phyloP scores from a whole-genome alignment of 108 stramenopile species.

The Bacterosira constricta region DNA sequence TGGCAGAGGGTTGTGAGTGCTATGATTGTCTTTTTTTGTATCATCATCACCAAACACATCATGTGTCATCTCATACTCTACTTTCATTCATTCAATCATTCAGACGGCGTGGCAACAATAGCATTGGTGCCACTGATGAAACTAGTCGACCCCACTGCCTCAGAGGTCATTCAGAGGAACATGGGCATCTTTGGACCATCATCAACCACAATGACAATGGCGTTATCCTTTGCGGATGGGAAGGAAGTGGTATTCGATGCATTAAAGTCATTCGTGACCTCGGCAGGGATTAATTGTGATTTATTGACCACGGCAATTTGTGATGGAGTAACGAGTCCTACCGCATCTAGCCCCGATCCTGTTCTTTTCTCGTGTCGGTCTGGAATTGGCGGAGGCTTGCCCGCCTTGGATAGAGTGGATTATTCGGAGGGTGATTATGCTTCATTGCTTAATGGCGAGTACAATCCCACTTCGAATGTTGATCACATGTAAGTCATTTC shows the following conservation, averaged over 20 bases:
- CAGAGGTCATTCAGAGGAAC: slow-evolving; percentile 17
- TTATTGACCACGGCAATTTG: slow-evolving; percentile 10
- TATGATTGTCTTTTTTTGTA: neutral
- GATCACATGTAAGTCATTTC: slow-evolving; percentile 28
- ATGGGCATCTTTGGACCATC: slow-evolving; percentile 26
- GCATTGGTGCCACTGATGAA: slow-evolving; percentile 28
- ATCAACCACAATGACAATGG: too few species aligned
- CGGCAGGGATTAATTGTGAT: slow-evolving; percentile 23
- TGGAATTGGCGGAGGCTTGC: slow-evolving; percentile 22
- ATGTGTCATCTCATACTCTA: neutral
- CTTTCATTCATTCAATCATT: neutral
- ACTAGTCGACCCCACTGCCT: neutral
- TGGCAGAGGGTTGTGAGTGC: slow-evolving; percentile 25
- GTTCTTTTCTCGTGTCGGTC: too few species aligned
- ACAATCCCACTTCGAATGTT: slow-evolving; percentile 25
- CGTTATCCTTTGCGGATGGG: slow-evolving; percentile 22
- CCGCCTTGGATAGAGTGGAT: neutral
- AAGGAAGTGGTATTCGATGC: slow-evolving; percentile 20
- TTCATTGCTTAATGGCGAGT: slow-evolving; percentile 23
- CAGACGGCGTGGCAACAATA: slow-evolving; percentile 14
- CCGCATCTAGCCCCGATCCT: too few species aligned
- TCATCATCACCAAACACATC: neutral
- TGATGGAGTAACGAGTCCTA: neutral
- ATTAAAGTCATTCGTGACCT: slow-evolving; percentile 16
- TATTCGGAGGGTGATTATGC: too few species aligned